phyloP scores from a whole-genome alignment of 2,329 filamentous ascomycete species.

The Chrysoporthe puriensis region DNA sequence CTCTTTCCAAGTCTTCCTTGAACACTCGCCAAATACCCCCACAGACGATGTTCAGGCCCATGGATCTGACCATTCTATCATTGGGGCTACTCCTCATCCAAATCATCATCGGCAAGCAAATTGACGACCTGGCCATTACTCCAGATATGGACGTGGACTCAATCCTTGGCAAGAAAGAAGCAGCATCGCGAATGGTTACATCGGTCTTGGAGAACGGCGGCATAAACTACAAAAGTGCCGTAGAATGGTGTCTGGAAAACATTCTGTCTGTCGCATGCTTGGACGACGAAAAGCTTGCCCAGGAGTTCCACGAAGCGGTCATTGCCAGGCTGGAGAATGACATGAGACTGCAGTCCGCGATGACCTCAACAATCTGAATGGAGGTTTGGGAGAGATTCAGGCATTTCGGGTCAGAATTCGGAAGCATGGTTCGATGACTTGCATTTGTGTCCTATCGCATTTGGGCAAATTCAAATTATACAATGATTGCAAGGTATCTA shows the following conservation, averaged over 20 bases:
- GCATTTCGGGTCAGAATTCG: background rate
- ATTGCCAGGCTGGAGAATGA: conserved; percentile 10
- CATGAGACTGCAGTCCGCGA: conserved; percentile 4
- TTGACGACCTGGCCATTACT: conserved; percentile 6
- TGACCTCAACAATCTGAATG: background rate
- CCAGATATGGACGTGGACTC: conserved; percentile 8
- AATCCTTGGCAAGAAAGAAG: conserved; percentile 4
- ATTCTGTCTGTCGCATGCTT: conserved; percentile 7
- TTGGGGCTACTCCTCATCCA: conserved; percentile 15
- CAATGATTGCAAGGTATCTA: too few relatives aligned
- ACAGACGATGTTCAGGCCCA: conserved; percentile 10
- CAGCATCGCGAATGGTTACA: conserved; percentile 1
- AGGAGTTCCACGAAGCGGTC: conserved; percentile 13
- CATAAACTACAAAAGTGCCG: conserved; percentile 6
- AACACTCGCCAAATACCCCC: background rate
- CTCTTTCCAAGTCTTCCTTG: background rate
- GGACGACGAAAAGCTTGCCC: conserved; percentile 11
- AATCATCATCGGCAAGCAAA: conserved; percentile 11
- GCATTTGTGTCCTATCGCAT: background rate
- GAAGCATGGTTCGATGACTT: background rate
- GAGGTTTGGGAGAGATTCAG: background rate
- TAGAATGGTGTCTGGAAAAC: conserved; percentile 13
- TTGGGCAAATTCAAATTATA: too few relatives aligned
- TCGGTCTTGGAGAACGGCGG: conserved; percentile 14
- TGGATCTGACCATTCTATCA: conserved; percentile 11